Base-by-base conservation (phyloP, 2,329 filamentous ascomycete species). In the Penicillium sp. region DNA sequence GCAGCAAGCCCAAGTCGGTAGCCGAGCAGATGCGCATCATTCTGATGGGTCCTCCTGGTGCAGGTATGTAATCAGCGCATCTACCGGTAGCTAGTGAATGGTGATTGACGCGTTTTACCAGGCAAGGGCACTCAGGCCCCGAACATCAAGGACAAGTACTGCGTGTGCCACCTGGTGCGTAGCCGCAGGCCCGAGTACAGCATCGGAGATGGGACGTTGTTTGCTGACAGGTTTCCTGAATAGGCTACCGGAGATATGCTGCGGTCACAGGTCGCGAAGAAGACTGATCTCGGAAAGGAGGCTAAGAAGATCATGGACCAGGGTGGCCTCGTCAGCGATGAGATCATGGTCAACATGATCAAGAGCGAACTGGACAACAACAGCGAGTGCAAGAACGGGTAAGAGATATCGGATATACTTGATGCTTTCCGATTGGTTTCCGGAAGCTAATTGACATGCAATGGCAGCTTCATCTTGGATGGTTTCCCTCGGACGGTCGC, bases 261-360 rank as follows among this genome's bases (percentile, higher is more conserved):
- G 63, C 89, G 93, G 63, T 94, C 90, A 56, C 93, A 98, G 72
- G 93, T 98, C 64, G 86, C 91, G 53, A 94, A 94, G 75, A 96
- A 97, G 83, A 98, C 93, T 42, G 73, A 86, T 45, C 82, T 98
- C 53, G 93, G 93, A 58, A 81, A 86, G 65, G 89, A 96, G 76
- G 93, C 93, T 54, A 98, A 98, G 84, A 97, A 97, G 83, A 98
- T 98, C 71, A 98, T 98, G 93, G 93, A 98, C 66, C 86, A 91
- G 68, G 93, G 93, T 59, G 91, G 91, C 57, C 82, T 98, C 44
- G 93, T 98, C 68, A 94, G 89, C 70, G 93, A 98, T 71, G 91
- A 97, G 67, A 98, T 98, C 66, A 91, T 98, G 80, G 87, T 98
- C 70, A 89, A 91, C 72, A 98, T 98, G 93, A 98, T 98, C 77